Evolutionary conservation across 1,284 basidiomycete genomes (phyloP), one percentile per base, ranked within the genome.

Genomic region (Hymenochaete sp.): DNA sequence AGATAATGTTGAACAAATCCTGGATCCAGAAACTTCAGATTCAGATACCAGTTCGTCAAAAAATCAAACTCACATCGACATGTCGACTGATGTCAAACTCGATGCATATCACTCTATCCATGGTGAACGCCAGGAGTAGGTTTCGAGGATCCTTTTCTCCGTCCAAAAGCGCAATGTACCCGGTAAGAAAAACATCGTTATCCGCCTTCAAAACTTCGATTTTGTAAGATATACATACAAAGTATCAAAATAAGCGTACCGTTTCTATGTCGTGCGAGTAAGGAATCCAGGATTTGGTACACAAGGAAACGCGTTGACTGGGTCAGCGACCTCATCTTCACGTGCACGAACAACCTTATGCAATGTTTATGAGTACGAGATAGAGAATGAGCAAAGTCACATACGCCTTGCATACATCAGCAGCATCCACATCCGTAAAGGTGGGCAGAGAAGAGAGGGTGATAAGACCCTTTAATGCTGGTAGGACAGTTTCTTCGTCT

Each of bases 61-160:
- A 13, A 40, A 13, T 13, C 33, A 18, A 13, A 19, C 75, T 53
- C 57, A 91, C 92, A 66, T 97, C 91, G 21, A 91, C 68, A 56
- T 79, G 70, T 35, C 72, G 64, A 35, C 73, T 64, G 47, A 90
- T 76, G 51, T 95, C 81, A 57, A 98, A 98, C 55, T 97, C 92
- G 28, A 90, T 77, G 5, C 95, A 63, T 21, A 98, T 73, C 2
- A 93, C 84, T 16, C 79, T 75, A 48, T 80, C 84, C 48, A 98
- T 87, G 10, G 85, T 81, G 62, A 98, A 98, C 3, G 89, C 84
- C 6, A 95, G 62, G 53, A 97, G 73, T 5, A 99, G 71, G 63
- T 98, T 98, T 22, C 96, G 74, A 19, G 96, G 96, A 62, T 99
- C 96, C 60, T 98, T 98, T 64, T 99, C 96, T 19, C 93, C 93